Evolutionary conservation across 345 rosid species (phyloP), one percentile per base, ranked within the genome.

Genomic region (Eucalyptus dawsonii): DNA sequence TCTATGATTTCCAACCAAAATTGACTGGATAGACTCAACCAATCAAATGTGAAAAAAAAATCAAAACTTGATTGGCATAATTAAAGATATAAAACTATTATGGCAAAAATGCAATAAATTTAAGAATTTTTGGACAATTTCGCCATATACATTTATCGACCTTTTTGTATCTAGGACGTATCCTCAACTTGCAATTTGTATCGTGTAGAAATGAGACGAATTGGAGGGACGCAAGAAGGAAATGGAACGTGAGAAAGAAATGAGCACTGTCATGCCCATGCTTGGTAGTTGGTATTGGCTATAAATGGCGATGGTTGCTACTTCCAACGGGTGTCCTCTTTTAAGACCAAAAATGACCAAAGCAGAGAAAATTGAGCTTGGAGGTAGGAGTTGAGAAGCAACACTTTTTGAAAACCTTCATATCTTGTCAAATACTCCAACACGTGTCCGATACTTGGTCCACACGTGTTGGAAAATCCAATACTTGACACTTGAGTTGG

Each of bases 361-460:
- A 37, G 3, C 29, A 76, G 9, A 37, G 47, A 40, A 76, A 37
- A 25, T 76, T 21, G 27, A 37, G 29, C 47, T 76, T 76, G 29
- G 83, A 40, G 83, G 0, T 21, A 8, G 25, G 11, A 53, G 24
- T 8, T 3, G 25, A 53, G 0, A 8, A 19, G 1, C 10, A 0
- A 53, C 0, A 19, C 11, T 53, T 0, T 53, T 0, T 0, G 0
- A 53, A 53, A 53, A 3, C 1, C 5, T 53, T 53, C 5, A 6
- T 51, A 17, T 51, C 9, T 51, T 51, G 21, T 51, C 54, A 16
- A 50, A 51, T 51, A 51, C 2, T 7, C 0, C 4, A 1, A 51
- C 1, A 51, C 1, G 1, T 2, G 4, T 16, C 7, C 4, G 8
- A 51, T 51, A 51, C 21, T 16, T 51, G 8, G 1, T 51, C 9